phyloP scores from a whole-genome alignment of 352 stramenopile genomes.

The Pythium monospermum region DNA sequence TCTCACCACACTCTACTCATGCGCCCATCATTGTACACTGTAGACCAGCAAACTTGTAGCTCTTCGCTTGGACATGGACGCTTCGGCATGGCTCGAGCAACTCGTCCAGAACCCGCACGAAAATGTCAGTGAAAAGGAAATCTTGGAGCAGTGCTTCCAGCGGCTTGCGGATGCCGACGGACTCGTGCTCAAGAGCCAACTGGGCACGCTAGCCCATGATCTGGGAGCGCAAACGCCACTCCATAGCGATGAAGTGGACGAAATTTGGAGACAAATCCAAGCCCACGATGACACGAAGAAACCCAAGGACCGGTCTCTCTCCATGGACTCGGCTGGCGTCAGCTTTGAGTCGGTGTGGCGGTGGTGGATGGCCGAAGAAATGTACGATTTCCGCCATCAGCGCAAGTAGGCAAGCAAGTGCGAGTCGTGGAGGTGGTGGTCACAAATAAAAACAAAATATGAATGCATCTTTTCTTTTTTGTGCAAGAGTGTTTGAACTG shows the following conservation, averaged over 20 bases:
- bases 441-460: slow-evolving; percentile 18
- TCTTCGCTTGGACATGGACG: slow-evolving; percentile 33
- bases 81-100: slow-evolving; percentile 21
- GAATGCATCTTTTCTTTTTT: slow-evolving; percentile 9
- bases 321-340: too few relatives aligned
- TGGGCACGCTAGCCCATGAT: slow-evolving; percentile 29
- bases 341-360: slow-evolving; percentile 40
- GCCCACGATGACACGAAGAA: not conserved
- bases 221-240: slow-evolving; percentile 29
- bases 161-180: slow-evolving; percentile 13
- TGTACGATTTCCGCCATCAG: slow-evolving; percentile 19
- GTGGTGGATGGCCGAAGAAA: slow-evolving; percentile 52
- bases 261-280: slow-evolving; percentile 34
- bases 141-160: slow-evolving; percentile 33
- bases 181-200: slow-evolving; percentile 24
- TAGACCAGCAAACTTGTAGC: slow-evolving; percentile 34
- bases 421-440: not conserved
- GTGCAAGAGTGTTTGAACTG: slow-evolving; percentile 18
- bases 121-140: slow-evolving; percentile 27
- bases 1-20: too few relatives aligned
- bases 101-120: slow-evolving; percentile 7
- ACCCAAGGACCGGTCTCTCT: not conserved
- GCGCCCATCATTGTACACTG: too few relatives aligned
- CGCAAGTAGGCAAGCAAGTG: not conserved
- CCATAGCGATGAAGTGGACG: slow-evolving; percentile 35